Base-by-base conservation (phyloP, 805 yeast species). In the Grigorovia yakushimaensis region DNA sequence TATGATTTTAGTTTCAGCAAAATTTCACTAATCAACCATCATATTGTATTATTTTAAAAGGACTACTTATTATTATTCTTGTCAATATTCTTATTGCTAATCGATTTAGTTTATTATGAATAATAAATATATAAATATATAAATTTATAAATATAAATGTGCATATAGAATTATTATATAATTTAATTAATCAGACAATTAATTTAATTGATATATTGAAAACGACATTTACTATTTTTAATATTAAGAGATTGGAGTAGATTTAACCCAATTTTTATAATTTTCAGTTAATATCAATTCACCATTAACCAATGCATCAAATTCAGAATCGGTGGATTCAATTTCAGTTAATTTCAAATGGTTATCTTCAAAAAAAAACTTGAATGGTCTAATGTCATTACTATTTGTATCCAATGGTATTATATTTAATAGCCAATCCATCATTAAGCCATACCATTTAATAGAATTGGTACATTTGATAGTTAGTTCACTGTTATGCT, bases 361-460 rank as follows among this genome's bases (percentile, higher is more conserved):
- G 20, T 79, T 70, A 46, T 76, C 73, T 27, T 76, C 73, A 8
- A 69, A 59, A 4, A 54, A 66, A 1, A 82, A 74, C 53, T 77
- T 79, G 58, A 74, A 85, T n/a, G 73, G 71, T 50, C 81, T 65
- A 47, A 73, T 69, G 71, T 75, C 78, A 1, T 77, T 74, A 10
- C 22, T 2, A n/a, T 45, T 20, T 49, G 79, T 79, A 40, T 76
- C 77, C 24, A 71, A 68, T 11, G 86, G 82, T 18, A 82, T 68
- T 21, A 66, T 65, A 20, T 72, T 73, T 39, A 70, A 70, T 33
- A 91, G 61, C 96, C 96, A 88, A 48, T 85, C 87, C 46, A 87
- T 69, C 18, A 83, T 74, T 0, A 93, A 88, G 3, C 91, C 91
- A 64, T 87, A 85, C 79, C 94, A 93, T 56, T 82, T 85, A 44